A percentile compares a stretch with the other conserved stretches of the same genome.
Conservation (phyloP, 2,329 filamentous ascomycete genomes). For the Zymoseptoria pseudotritici region DNA sequence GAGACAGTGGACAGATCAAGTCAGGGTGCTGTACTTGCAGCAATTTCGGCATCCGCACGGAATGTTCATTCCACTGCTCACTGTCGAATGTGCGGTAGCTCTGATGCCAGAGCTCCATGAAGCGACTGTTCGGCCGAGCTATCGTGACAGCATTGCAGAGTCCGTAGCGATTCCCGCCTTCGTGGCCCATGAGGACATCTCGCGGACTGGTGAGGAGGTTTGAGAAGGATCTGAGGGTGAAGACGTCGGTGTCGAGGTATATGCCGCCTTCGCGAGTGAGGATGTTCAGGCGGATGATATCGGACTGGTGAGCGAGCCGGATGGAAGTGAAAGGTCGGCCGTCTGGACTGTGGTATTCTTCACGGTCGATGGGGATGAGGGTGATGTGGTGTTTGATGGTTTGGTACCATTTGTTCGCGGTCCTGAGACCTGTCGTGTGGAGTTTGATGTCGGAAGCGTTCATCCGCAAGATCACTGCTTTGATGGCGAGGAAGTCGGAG, state of each 20-base stretch:
- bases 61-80: slow-evolving; percentile 11
- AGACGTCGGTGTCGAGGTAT: slow-evolving; percentile 15
- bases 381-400: slow-evolving; percentile 2
- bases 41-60: slow-evolving; percentile 6
- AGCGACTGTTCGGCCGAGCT: slow-evolving; percentile 6
- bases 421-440: slow-evolving; percentile 3
- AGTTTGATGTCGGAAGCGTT: slow-evolving; percentile 6
- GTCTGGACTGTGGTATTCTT: background rate
- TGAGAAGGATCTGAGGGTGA: slow-evolving; percentile 8
- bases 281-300: slow-evolving; percentile 9
- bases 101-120: slow-evolving; percentile 11
- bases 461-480: slow-evolving; percentile 10
- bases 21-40: slow-evolving; percentile 6
- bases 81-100: slow-evolving; percentile 6
- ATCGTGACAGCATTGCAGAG: slow-evolving; percentile 14
- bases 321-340: slow-evolving; percentile 1
- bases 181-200: slow-evolving; percentile 12
- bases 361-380: slow-evolving; percentile 1
- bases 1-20: slow-evolving; percentile 9
- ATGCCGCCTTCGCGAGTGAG: slow-evolving; percentile 10
- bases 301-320: slow-evolving; percentile 8
- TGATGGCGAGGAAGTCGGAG: slow-evolving; percentile 10
- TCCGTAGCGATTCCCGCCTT: slow-evolving; percentile 13
- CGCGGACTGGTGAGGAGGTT: slow-evolving; percentile 4
- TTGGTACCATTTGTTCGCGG: background rate